Conservation (phyloP, 2,329 filamentous ascomycete genomes). For the Botrytis sinoallii region DNA sequence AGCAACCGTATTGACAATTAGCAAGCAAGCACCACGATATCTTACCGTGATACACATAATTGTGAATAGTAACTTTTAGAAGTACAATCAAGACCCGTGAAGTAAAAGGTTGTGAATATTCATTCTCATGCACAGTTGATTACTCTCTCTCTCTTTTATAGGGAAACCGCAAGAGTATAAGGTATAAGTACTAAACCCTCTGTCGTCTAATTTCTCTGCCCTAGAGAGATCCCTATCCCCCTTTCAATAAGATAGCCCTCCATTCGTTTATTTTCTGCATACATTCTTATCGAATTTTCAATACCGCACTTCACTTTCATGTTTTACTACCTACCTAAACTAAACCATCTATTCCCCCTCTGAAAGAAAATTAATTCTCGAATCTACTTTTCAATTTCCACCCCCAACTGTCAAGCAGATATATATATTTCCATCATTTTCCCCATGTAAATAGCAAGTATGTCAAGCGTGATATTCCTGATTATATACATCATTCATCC, state of each 20-base stretch:
- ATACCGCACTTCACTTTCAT: neutral
- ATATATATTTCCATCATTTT: neutral
- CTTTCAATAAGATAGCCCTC: neutral
- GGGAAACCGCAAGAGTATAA: neutral
- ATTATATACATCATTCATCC: neutral
- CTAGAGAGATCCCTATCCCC: neutral
- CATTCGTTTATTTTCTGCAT: neutral
- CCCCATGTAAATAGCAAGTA: too few relatives aligned
- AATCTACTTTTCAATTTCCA: neutral
- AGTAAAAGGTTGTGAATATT: too few relatives aligned
- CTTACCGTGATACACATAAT: too few relatives aligned
- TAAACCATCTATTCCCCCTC: rapidly evolving
- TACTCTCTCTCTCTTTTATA: too few relatives aligned
- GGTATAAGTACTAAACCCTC: neutral
- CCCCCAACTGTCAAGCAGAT: neutral
- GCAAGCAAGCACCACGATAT: too few relatives aligned
- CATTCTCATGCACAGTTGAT: too few relatives aligned
- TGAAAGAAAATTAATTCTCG: neutral
- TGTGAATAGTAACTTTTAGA: too few relatives aligned
- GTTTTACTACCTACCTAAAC: neutral
- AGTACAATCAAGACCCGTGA: too few relatives aligned
- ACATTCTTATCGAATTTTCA: neutral
- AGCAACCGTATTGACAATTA: too few relatives aligned
- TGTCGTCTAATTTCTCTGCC: neutral
- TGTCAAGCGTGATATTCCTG: neutral